Evolutionary conservation across 331 rosid genomes (phyloP).

Genomic region (Quercus phellos): DNA sequence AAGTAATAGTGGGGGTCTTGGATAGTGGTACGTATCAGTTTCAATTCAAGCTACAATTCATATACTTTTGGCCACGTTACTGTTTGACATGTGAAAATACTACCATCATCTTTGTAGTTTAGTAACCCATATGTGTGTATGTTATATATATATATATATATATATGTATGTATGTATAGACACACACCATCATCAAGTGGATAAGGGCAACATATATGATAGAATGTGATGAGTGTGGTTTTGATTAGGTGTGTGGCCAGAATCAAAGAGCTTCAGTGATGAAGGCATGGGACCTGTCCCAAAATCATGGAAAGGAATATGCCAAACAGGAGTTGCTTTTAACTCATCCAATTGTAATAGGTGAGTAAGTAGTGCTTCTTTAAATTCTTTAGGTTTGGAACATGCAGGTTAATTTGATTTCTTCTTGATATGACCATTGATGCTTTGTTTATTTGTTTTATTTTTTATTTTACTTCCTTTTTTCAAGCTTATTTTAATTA

Average conservation of each 20-base stretch:
- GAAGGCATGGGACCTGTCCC: constrained; percentile 85
- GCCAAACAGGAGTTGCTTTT: constrained; percentile 73
- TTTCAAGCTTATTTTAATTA: no score
- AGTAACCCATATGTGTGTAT: background rate
- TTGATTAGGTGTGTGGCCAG: constrained; percentile 91
- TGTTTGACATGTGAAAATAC: constrained; percentile 25
- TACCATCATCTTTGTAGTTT: background rate
- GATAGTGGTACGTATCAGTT: constrained; percentile 56
- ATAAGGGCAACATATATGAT: background rate
- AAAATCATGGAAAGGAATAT: constrained; percentile 85
- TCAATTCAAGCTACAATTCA: background rate
- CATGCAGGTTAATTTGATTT: background rate
- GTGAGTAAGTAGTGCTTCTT: constrained; percentile 21
- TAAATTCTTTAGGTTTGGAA: background rate
- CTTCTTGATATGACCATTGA: no score
- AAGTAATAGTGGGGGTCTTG: constrained; percentile 69
- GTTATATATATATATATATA: no score
- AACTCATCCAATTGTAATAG: constrained; percentile 69
- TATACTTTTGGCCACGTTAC: background rate
- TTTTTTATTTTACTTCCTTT: no score
- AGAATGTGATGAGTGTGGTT: background rate
- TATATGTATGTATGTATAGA: no score
- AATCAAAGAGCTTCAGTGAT: constrained; percentile 83
- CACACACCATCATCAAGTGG: background rate
- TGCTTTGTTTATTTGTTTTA: no score